Percentiles rank a stretch among this genome's conserved stretches.
These are phyloP conservation scores for Chamaecyparis obtusa DNA, from an alignment of 75 land plant genomes.

Conservation along the genomic window DNA sequence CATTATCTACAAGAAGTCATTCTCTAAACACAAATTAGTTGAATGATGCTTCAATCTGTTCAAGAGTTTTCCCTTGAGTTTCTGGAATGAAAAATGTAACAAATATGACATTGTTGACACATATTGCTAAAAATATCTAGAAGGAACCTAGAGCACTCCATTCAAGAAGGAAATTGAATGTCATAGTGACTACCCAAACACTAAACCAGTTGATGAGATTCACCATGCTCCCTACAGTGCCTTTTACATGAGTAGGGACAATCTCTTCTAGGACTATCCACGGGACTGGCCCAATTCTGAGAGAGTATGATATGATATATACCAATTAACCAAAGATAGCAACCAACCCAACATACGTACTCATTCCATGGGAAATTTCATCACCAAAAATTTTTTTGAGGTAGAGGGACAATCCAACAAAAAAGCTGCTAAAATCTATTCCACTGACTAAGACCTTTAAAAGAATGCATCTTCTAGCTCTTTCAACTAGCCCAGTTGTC, in stretches of 20 bases:
- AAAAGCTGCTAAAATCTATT: no score
- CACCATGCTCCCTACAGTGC: slow-evolving; percentile 26
- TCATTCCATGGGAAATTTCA: no score
- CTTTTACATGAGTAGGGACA: slow-evolving; percentile 21
- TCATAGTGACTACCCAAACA: slow-evolving; percentile 21
- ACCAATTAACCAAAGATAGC: no score
- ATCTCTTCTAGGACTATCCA: slow-evolving; percentile 43
- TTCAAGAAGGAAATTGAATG: slow-evolving; percentile 19
- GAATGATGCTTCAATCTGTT: slow-evolving; percentile 61
- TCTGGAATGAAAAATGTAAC: slow-evolving; percentile 59
- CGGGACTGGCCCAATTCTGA: slow-evolving; percentile 38
- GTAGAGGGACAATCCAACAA: no score
- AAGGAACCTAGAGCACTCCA: slow-evolving; percentile 54
- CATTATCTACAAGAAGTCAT: background rate
- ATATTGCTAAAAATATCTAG: slow-evolving; percentile 36
- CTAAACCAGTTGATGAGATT: slow-evolving; percentile 14
- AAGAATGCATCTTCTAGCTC: no score
- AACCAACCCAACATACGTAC: no score
- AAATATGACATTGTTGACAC: slow-evolving; percentile 36
- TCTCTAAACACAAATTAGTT: background rate
- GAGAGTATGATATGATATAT: slow-evolving; percentile 24
- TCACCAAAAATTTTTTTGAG: no score
- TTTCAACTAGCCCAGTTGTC: no score
- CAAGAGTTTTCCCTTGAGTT: slow-evolving; percentile 62
- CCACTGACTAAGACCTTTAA: no score